Evolutionary conservation across 2,329 filamentous ascomycete genomes (phyloP).

Genomic region (Pseudocercospora cruenta): DNA sequence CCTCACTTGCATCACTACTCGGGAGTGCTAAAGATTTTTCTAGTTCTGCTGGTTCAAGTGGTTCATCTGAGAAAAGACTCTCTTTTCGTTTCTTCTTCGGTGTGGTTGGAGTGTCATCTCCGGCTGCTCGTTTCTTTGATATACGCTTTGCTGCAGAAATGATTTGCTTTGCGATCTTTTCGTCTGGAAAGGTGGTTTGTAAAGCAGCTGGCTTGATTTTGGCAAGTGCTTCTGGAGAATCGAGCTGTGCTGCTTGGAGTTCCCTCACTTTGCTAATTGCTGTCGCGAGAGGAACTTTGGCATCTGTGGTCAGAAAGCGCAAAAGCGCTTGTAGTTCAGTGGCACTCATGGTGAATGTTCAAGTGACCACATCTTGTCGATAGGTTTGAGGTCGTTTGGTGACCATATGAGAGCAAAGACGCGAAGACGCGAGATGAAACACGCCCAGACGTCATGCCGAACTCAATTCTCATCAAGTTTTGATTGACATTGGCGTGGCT

Average conservation of each 20-base stretch:
- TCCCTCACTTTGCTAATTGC: constrained; percentile 60
- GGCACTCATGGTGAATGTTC: constrained; percentile 24
- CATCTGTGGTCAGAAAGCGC: constrained; percentile 62
- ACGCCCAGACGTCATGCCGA: background rate
- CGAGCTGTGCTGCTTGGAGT: constrained; percentile 55
- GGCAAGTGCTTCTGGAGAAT: constrained; percentile 52
- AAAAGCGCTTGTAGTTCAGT: constrained; percentile 46
- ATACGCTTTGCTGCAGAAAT: constrained; percentile 60
- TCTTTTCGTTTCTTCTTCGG: constrained; percentile 43
- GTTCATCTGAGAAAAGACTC: constrained; percentile 37
- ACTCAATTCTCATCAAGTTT: background rate
- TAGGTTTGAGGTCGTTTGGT: too few species aligned
- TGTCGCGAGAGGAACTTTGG: constrained; percentile 58
- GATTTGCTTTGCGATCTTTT: constrained; percentile 61
- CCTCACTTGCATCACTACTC: constrained; percentile 57
- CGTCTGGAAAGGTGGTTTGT: constrained; percentile 52
- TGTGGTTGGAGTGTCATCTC: constrained; percentile 39
- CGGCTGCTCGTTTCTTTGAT: constrained; percentile 57
- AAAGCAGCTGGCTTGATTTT: constrained; percentile 52
- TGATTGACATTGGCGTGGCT: background rate
- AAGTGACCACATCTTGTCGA: background rate
- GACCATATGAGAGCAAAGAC: background rate
- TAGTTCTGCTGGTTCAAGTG: constrained; percentile 56
- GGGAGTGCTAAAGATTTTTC: constrained; percentile 67
- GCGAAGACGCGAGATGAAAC: background rate